Evolutionary conservation across 805 yeast species (phyloP).

Genomic region (Priceomyces castillae): DNA sequence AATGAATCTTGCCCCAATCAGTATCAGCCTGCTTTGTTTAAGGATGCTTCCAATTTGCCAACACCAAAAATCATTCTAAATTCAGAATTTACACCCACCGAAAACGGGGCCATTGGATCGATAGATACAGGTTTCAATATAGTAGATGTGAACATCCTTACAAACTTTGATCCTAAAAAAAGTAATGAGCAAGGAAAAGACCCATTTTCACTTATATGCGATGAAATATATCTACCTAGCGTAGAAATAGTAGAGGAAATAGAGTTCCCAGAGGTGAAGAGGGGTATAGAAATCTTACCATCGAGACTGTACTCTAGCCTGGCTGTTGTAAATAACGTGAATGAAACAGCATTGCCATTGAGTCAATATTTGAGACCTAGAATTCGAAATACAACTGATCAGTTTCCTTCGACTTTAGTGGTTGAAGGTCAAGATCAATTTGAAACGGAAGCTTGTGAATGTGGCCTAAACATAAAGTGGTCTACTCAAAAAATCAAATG

Average conservation of each 20-base stretch:
- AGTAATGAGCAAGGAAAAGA: slow-evolving; percentile 14
- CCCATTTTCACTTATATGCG: slow-evolving; percentile 22
- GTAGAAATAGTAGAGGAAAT: not conserved
- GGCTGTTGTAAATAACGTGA: too few relatives aligned
- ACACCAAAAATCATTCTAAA: slow-evolving; percentile 30
- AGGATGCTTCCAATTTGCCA: slow-evolving; percentile 9
- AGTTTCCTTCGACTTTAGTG: slow-evolving; percentile 11
- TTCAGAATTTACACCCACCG: not conserved
- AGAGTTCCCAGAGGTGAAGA: not conserved
- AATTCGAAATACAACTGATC: slow-evolving; percentile 28
- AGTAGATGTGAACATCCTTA: slow-evolving; percentile 21
- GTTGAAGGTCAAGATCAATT: not conserved
- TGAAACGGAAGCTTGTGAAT: slow-evolving; percentile 21
- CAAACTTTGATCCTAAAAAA: slow-evolving; percentile 5
- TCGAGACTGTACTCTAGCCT: not conserved
- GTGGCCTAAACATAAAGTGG: slow-evolving; percentile 13
- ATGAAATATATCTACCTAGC: slow-evolving; percentile 1
- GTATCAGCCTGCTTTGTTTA: slow-evolving; percentile 49
- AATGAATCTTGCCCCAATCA: slow-evolving; percentile 45
- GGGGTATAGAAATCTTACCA: not conserved
- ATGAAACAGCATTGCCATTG: slow-evolving; percentile 11
- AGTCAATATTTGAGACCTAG: slow-evolving; percentile 22
- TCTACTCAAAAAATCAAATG: slow-evolving; percentile 20
- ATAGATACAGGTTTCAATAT: slow-evolving; percentile 6
- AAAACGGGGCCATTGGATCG: slow-evolving; percentile 6